Percentiles rank a stretch among this genome's conserved stretches.
These are phyloP conservation scores for Geosiphon pyriformis DNA, from an alignment of 192 early-diverging fungal species.

Conservation along the genomic window DNA sequence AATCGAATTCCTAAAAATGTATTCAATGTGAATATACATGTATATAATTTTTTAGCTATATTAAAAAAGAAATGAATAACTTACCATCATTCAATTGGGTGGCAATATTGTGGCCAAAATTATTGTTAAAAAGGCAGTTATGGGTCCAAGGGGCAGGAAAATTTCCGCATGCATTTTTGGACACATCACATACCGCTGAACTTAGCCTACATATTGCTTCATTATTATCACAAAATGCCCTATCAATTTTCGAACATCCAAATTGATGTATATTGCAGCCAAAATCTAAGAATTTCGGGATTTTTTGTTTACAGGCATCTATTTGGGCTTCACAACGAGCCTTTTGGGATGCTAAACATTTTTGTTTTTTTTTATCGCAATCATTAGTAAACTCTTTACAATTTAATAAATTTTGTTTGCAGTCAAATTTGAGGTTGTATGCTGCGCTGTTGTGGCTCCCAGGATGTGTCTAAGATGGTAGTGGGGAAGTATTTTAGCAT, in stretches of 20 bases:
- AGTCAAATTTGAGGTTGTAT: slow-evolving; percentile 35
- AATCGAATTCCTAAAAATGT: slow-evolving; percentile 33
- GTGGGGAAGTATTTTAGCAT: no score
- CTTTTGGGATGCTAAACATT: slow-evolving; percentile 27
- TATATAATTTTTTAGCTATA: background rate
- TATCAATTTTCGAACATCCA: no score
- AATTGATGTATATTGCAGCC: background rate
- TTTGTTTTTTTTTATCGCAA: slow-evolving; percentile 27
- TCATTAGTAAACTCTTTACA: slow-evolving; percentile 27
- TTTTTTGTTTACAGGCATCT: slow-evolving; percentile 19
- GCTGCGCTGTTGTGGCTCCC: slow-evolving; percentile 39
- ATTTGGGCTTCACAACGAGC: slow-evolving; percentile 29
- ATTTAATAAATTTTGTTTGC: slow-evolving; percentile 17
- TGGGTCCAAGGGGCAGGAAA: background rate
- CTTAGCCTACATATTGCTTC: background rate
- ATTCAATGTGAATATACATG: background rate
- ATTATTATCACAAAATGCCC: no score
- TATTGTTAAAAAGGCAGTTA: slow-evolving; percentile 39
- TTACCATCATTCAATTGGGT: slow-evolving; percentile 37
- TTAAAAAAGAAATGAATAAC: background rate
- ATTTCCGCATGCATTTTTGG: slow-evolving; percentile 27
- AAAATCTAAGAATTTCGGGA: slow-evolving; percentile 29
- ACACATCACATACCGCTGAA: slow-evolving; percentile 27
- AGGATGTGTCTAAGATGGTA: slow-evolving; percentile 30
- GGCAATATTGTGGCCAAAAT: slow-evolving; percentile 27